Conservation (phyloP, 176 grass and related monocot genomes). For the Rhipidocladum racemiflorum region DNA sequence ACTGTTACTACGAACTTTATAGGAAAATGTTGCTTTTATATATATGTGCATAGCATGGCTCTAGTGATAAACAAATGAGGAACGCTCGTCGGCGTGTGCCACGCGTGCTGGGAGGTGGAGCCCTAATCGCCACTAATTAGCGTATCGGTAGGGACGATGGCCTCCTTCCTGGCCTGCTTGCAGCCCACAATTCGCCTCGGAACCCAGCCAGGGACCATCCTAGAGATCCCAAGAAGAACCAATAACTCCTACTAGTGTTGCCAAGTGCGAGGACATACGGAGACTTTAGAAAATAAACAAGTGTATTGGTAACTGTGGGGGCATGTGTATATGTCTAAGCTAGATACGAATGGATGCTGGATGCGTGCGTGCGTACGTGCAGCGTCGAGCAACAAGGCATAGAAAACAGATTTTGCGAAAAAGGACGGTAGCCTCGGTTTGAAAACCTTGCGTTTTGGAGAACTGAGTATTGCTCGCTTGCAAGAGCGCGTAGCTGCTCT, state of each 20-base stretch:
- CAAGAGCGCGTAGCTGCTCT: no score
- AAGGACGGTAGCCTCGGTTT: not conserved
- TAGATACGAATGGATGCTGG: not conserved
- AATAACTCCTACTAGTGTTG: conserved; percentile 3
- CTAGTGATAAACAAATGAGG: not conserved
- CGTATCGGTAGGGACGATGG: conserved; percentile 3
- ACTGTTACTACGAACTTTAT: not conserved
- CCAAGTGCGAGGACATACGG: not conserved
- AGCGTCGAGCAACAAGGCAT: not conserved
- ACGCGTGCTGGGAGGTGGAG: conserved; percentile 31
- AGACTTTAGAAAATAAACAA: not conserved
- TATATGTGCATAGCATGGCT: not conserved
- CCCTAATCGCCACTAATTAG: not conserved
- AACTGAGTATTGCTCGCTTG: no score
- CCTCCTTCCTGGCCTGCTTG: not conserved
- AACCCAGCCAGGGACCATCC: not conserved
- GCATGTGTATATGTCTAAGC: not conserved
- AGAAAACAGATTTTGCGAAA: not conserved
- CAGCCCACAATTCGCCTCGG: not conserved
- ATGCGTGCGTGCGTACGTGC: not conserved
- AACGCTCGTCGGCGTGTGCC: not conserved
- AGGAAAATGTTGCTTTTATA: not conserved
- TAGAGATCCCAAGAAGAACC: not conserved
- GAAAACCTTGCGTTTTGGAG: not conserved
- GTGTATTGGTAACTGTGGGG: not conserved